phyloP scores from a whole-genome alignment of 1,139 yeast species.

The Debaryomyces subglobosus region DNA sequence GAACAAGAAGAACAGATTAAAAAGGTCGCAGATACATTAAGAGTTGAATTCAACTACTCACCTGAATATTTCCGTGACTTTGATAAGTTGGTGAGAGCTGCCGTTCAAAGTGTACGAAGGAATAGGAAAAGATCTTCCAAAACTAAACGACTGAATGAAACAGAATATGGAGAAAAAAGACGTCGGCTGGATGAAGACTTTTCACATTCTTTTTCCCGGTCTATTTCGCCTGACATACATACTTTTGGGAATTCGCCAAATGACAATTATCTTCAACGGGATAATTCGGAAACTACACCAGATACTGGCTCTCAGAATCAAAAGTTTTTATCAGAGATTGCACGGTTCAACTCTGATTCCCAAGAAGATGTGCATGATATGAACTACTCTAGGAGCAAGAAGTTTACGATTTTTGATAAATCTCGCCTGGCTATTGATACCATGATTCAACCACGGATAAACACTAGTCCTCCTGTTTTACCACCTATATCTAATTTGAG shows the following conservation, averaged over 20 bases:
- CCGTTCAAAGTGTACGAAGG: conserved; percentile 67
- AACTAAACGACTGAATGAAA: conserved; percentile 19
- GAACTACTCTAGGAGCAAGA: conserved; percentile 36
- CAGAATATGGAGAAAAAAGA: conserved; percentile 7
- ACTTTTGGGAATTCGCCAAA: not conserved
- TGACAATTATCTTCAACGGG: not conserved
- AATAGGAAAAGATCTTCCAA: conserved; percentile 48
- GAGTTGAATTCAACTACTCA: conserved; percentile 76
- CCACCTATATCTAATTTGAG: conserved; percentile 9
- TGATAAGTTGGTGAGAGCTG: conserved; percentile 88
- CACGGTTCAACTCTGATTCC: conserved; percentile 37
- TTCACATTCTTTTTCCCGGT: not conserved
- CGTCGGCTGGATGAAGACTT: conserved; percentile 6
- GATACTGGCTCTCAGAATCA: not conserved
- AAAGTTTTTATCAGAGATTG: conserved; percentile 40
- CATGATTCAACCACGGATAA: conserved; percentile 40
- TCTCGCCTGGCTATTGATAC: conserved; percentile 43
- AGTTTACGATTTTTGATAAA: conserved; percentile 35
- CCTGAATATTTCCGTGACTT: conserved; percentile 65
- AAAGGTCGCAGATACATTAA: conserved; percentile 72
- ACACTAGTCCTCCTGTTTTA: conserved; percentile 1
- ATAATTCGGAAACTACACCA: not conserved
- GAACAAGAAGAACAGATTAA: conserved; percentile 86
- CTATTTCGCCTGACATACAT: conserved; percentile 1
- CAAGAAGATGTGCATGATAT: conserved; percentile 37